phyloP scores from a whole-genome alignment of 768 basidiomycete genomes.

The Tylopilus subfusipes region DNA sequence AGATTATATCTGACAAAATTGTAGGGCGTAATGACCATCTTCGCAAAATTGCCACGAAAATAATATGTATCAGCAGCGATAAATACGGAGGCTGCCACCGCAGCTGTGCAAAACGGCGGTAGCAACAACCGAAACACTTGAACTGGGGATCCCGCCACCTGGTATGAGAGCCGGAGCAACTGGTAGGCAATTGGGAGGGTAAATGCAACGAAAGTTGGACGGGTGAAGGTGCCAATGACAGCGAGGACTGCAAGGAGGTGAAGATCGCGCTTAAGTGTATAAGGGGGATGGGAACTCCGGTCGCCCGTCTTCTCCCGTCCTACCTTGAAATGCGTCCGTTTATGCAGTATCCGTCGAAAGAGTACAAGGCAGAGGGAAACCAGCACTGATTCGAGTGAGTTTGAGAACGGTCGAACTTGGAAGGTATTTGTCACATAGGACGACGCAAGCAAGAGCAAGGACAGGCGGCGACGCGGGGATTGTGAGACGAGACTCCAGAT shows the following conservation, averaged over 20 bases:
- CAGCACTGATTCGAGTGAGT: slow-evolving; percentile 34
- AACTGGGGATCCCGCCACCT: slow-evolving; percentile 7
- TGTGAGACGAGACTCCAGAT: slow-evolving; percentile 19
- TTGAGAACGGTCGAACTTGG: slow-evolving; percentile 40
- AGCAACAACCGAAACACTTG: slow-evolving; percentile 9
- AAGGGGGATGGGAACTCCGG: not conserved
- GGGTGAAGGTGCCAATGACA: slow-evolving; percentile 32
- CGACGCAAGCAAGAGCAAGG: slow-evolving; percentile 31
- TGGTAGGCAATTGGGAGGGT: slow-evolving; percentile 31
- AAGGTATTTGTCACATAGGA: slow-evolving; percentile 37
- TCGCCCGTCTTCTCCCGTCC: not conserved
- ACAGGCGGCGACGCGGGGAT: slow-evolving; percentile 17
- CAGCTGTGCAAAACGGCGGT: slow-evolving; percentile 23
- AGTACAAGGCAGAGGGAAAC: slow-evolving; percentile 30
- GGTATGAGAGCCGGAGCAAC: slow-evolving; percentile 15
- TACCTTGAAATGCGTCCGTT: not conserved
- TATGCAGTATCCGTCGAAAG: slow-evolving; percentile 18
- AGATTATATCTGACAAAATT: slow-evolving; percentile 39
- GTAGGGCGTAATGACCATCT: slow-evolving; percentile 32
- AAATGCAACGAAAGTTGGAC: slow-evolving; percentile 36
- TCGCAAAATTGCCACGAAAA: slow-evolving; percentile 25
- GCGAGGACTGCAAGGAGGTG: slow-evolving; percentile 26
- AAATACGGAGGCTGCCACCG: slow-evolving; percentile 12
- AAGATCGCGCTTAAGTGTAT: slow-evolving; percentile 15
- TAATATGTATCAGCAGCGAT: slow-evolving; percentile 33